A percentile compares a stretch with the other conserved stretches of the same genome.
Conservation (phyloP, 169 alveolate genomes). For the Plasmodium gallinaceum region DNA sequence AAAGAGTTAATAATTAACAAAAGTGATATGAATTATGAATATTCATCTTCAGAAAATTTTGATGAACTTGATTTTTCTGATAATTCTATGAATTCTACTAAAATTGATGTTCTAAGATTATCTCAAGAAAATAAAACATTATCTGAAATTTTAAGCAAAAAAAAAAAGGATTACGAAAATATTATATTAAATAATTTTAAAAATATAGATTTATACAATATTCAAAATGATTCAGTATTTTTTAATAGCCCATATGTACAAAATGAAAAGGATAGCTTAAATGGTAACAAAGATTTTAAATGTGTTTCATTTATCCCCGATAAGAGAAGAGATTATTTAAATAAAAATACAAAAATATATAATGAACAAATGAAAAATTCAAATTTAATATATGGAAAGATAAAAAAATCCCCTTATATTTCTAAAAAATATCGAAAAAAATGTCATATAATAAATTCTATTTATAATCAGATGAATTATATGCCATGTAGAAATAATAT, state of each 20-base stretch:
- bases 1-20: neutral
- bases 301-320: neutral
- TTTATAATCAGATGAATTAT: too few relatives aligned
- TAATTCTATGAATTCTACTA: slow-evolving; percentile 38
- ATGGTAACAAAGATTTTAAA: neutral
- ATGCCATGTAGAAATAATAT: too few relatives aligned
- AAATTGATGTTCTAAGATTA: slow-evolving; percentile 1
- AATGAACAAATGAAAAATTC: slow-evolving; percentile 18
- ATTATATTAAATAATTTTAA: slow-evolving; percentile 2
- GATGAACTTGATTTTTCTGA: slow-evolving; percentile 47
- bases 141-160: slow-evolving; percentile 24
- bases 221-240: neutral
- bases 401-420: neutral
- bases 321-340: neutral
- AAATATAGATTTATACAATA: neutral
- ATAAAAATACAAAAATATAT: slow-evolving; percentile 28
- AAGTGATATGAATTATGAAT: neutral
- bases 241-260: neutral
- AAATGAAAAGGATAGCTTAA: neutral
- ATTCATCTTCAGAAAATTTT: slow-evolving; percentile 25
- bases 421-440: neutral
- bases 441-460: neutral
- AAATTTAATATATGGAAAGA: neutral
- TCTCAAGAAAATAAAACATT: slow-evolving; percentile 32
- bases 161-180: slow-evolving; percentile 27